Conservation (phyloP, 306 rosid genomes). For the Medicago truncatula region MtrunA17r5.0-ANR NC_053044.1:49411001-49411500, state of each 20-base stretch:
- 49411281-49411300: neutral
- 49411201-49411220: constrained; percentile 60
- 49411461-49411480: constrained; percentile 72
- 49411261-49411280: constrained; percentile 20
- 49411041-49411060: constrained; percentile 56
- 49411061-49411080: constrained; percentile 78
- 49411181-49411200: constrained; percentile 73
- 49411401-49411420: constrained; percentile 94
- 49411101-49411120: constrained; percentile 83
- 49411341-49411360: constrained; percentile 29
- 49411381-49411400: constrained; percentile 70
- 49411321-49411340: constrained; percentile 2
- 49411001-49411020: constrained; percentile 56
- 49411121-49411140: constrained; percentile 67
- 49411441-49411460: constrained; percentile 84
- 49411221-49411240: constrained; percentile 35
- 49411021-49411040: constrained; percentile 44
- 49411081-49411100: constrained; percentile 95
- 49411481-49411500: constrained; percentile 61
- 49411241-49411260: constrained; percentile 26
- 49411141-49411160: constrained; percentile 72
- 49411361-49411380: constrained; percentile 73
- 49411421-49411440: constrained; percentile 77
- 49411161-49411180: constrained; percentile 66
- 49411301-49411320: constrained; percentile 20